Evolutionary conservation across 768 basidiomycete genomes (phyloP).

Genomic region (Russula virescens): DNA sequence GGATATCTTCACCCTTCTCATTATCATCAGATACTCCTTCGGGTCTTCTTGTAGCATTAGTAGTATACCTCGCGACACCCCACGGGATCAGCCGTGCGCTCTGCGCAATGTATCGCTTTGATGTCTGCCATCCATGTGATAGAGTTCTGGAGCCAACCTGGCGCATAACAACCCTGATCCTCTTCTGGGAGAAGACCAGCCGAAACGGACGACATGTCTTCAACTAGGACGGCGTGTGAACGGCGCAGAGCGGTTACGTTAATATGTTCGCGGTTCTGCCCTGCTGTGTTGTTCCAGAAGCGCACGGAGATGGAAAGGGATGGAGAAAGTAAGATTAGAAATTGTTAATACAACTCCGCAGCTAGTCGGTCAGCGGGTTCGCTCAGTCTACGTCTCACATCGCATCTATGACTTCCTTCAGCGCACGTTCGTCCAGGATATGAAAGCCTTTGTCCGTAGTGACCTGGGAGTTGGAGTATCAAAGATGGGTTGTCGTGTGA

Average conservation of each 20-base stretch:
- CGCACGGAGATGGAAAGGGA: not conserved
- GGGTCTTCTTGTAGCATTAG: conserved; percentile 11
- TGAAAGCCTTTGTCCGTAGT: conserved; percentile 79
- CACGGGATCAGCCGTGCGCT: not conserved
- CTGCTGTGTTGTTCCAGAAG: not conserved
- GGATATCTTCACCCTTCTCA: not conserved
- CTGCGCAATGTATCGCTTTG: conserved; percentile 3
- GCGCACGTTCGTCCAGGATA: conserved; percentile 72
- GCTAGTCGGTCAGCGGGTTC: not conserved
- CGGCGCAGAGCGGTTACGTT: not conserved
- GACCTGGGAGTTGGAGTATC: conserved; percentile 46
- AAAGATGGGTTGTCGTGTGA: not conserved
- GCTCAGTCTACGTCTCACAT: conserved; percentile 46
- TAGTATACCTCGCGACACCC: not conserved
- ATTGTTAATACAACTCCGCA: conserved; percentile 12
- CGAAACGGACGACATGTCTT: not conserved
- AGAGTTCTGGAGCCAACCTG: not conserved
- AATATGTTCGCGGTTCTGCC: not conserved
- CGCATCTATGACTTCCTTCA: conserved; percentile 81
- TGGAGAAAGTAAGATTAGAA: not conserved
- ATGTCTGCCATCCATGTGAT: not conserved
- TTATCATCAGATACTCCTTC: conserved; percentile 1
- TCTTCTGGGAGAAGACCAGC: not conserved
- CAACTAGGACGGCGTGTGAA: not conserved
- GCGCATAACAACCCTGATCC: not conserved